Conservation (phyloP, 768 basidiomycete genomes). For the Pilatotrama ljubarskyi region DNA sequence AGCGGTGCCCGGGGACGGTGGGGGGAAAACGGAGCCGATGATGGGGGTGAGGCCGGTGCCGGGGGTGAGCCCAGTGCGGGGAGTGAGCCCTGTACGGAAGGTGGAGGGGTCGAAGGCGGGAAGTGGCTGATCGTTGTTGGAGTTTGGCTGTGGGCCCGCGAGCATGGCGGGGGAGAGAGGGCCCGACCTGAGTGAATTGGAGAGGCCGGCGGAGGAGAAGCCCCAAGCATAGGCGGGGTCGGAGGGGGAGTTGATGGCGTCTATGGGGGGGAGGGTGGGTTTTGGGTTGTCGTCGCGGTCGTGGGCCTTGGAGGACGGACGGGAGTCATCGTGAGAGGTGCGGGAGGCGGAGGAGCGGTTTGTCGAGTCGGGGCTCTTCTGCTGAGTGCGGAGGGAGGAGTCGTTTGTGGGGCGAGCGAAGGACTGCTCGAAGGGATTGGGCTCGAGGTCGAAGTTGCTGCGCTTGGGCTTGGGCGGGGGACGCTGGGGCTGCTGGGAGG, state of each 20-base stretch:
- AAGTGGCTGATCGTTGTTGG: conserved; percentile 36
- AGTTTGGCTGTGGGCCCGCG: conserved; percentile 69
- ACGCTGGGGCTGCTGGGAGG: conserved; percentile 14
- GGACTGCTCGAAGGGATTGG: conserved; percentile 79
- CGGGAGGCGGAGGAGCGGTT: conserved; percentile 31
- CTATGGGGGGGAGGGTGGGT: conserved; percentile 80
- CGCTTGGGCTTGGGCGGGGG: conserved; percentile 25
- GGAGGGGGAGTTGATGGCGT: conserved; percentile 72
- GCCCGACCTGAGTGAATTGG: conserved; percentile 85
- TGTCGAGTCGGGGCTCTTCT: conserved; percentile 34
- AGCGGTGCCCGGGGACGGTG: conserved; percentile 84
- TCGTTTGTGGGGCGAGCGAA: conserved; percentile 59
- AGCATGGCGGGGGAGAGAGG: conserved; percentile 97
- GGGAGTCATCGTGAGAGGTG: conserved; percentile 27
- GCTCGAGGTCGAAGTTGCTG: conserved; percentile 46
- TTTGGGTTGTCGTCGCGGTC: conserved; percentile 43
- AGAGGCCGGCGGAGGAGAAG: conserved; percentile 54
- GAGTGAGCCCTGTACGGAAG: conserved; percentile 88
- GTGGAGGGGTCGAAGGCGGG: conserved; percentile 66
- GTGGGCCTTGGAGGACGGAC: conserved; percentile 23
- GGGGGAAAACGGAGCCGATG: conserved; percentile 68
- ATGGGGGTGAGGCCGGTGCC: conserved; percentile 79
- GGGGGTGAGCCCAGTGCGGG: conserved; percentile 79
- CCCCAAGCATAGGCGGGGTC: conserved; percentile 61
- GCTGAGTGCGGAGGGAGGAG: conserved; percentile 41